phyloP scores from a whole-genome alignment of 768 basidiomycete species.

The Phaeotremella skinneri region DNA sequence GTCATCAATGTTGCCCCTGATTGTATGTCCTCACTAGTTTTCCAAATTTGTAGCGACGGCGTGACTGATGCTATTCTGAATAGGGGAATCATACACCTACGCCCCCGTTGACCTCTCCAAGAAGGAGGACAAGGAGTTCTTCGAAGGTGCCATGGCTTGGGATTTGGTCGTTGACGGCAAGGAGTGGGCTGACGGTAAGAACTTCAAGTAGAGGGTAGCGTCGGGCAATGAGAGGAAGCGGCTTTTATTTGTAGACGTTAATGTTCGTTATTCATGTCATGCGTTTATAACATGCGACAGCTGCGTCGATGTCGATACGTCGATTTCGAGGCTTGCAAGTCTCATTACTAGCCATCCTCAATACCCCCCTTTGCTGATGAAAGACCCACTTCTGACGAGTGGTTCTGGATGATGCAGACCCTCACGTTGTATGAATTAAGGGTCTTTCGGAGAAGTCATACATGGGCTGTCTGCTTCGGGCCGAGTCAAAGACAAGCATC shows the following conservation, averaged over 20 bases:
- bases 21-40: conserved; percentile 26
- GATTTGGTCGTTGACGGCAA: conserved; percentile 84
- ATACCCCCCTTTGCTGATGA: no score
- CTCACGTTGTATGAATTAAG: no score
- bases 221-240: conserved; percentile 63
- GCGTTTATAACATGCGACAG: no score
- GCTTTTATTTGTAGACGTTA: conserved; percentile 42
- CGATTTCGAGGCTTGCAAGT: no score
- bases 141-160: conserved; percentile 91
- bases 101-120: conserved; percentile 71
- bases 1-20: conserved; percentile 47
- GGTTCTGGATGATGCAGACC: no score
- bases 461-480: no score
- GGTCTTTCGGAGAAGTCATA: no score
- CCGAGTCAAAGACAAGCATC: no score
- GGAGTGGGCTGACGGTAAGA: conserved; percentile 71
- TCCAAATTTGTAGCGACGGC: background rate
- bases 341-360: no score
- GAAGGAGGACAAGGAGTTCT: conserved; percentile 77
- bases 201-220: conserved; percentile 49
- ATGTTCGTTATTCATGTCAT: background rate
- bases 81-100: conserved; percentile 84
- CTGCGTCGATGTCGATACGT: no score
- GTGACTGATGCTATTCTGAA: conserved; percentile 59
- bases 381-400: no score